phyloP scores from a whole-genome alignment of 1,284 basidiomycete species.

The Inonotus hispidus region DNA sequence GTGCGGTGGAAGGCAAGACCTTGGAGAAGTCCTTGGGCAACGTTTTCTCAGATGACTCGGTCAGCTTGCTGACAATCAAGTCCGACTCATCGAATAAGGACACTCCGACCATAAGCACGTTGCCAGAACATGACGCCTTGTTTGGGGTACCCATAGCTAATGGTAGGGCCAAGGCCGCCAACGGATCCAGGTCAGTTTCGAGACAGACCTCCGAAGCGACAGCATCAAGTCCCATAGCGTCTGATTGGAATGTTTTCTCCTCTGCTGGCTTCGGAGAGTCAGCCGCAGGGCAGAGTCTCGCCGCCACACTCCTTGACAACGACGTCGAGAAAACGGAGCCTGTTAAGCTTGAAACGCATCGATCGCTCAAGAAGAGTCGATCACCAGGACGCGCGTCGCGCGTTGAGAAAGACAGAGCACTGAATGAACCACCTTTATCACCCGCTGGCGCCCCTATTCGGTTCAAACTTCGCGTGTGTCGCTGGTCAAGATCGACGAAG shows the following conservation, averaged over 20 bases:
- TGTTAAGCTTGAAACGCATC: constrained; percentile 24
- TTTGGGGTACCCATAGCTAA: not conserved
- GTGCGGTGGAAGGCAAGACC: constrained; percentile 13
- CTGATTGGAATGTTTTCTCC: constrained; percentile 47
- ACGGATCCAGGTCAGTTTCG: constrained; percentile 9
- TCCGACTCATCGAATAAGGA: constrained; percentile 19
- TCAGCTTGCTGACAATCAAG: constrained; percentile 36
- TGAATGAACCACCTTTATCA: constrained; percentile 18
- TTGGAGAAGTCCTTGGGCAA: constrained; percentile 24
- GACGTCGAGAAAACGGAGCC: constrained; percentile 58
- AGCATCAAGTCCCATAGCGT: constrained; percentile 18
- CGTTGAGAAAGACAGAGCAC: not conserved
- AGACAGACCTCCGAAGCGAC: constrained; percentile 12
- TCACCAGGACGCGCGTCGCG: constrained; percentile 12
- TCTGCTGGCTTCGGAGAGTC: constrained; percentile 54
- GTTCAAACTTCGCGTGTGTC: constrained; percentile 41
- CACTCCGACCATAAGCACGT: constrained; percentile 18
- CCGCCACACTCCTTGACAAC: constrained; percentile 49
- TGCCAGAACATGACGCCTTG: constrained; percentile 14
- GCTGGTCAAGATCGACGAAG: constrained; percentile 61
- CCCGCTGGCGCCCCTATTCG: constrained; percentile 20
- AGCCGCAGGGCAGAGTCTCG: constrained; percentile 40
- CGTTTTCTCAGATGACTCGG: constrained; percentile 63
- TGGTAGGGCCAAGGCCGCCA: constrained; percentile 8
- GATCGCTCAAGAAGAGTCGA: constrained; percentile 28